A percentile compares a stretch with the other conserved stretches of the same genome.
phyloP scores from a whole-genome alignment of 2,329 filamentous ascomycete genomes.

The Epicoccum sorghinum region DNA sequence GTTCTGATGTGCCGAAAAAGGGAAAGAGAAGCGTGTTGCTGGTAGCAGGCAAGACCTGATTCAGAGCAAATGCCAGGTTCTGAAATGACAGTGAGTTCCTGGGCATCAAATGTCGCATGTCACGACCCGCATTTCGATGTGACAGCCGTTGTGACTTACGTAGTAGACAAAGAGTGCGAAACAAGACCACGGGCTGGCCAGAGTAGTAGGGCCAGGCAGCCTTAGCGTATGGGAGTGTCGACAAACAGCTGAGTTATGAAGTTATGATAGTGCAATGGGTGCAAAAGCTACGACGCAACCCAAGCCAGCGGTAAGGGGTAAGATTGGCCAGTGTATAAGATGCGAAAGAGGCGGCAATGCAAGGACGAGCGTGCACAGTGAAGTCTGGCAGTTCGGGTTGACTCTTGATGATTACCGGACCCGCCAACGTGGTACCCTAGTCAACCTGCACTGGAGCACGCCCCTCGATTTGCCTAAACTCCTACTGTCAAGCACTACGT shows the following conservation, averaged over 20 bases:
- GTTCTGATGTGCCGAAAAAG: slow-evolving; percentile 39
- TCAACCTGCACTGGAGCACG: slow-evolving; percentile 36
- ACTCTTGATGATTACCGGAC: slow-evolving; percentile 42
- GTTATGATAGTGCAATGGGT: slow-evolving; percentile 40
- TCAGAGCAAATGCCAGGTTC: slow-evolving; percentile 46
- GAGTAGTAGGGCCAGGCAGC: slow-evolving; percentile 34
- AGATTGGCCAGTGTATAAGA: slow-evolving; percentile 32
- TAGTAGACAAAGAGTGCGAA: slow-evolving; percentile 44
- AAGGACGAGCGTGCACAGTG: slow-evolving; percentile 37
- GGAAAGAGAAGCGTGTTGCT: slow-evolving; percentile 33
- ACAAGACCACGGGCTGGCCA: slow-evolving; percentile 38
- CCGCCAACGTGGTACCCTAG: slow-evolving; percentile 43
- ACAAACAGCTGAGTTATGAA: slow-evolving; percentile 28
- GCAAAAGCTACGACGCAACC: slow-evolving; percentile 29
- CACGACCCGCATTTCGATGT: slow-evolving; percentile 39
- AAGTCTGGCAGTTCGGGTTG: slow-evolving; percentile 34
- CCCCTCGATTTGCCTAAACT: slow-evolving; percentile 35
- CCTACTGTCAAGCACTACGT: slow-evolving; percentile 43
- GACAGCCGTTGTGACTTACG: slow-evolving; percentile 44
- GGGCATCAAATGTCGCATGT: slow-evolving; percentile 41
- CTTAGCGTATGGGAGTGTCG: slow-evolving; percentile 31
- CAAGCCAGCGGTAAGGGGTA: slow-evolving; percentile 32
- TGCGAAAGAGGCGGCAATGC: slow-evolving; percentile 34
- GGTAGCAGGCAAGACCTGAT: slow-evolving; percentile 38
- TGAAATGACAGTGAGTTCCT: slow-evolving; percentile 43